Percentiles rank a stretch among this genome's conserved stretches.
These are phyloP conservation scores for Staphylotrichum longicolle DNA, from an alignment of 495 filamentous ascomycete genomes.

Conservation along the genomic window DNA sequence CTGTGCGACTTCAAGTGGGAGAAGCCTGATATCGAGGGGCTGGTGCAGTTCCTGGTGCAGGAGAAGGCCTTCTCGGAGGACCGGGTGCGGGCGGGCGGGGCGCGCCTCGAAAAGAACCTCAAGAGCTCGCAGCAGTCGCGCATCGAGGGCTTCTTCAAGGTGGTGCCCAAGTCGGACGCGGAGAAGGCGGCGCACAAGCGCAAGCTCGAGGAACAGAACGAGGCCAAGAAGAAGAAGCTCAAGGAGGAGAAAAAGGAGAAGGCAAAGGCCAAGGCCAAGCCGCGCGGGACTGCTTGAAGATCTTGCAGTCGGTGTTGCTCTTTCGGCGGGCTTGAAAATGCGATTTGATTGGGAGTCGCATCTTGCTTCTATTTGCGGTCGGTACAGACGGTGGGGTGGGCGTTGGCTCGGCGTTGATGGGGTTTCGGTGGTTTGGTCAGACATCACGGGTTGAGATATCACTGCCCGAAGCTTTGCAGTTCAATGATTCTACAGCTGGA, in stretches of 20 bases:
- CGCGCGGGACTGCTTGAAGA: conserved; percentile 47
- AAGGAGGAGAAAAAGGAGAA: conserved; percentile 93
- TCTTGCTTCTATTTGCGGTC: neutral
- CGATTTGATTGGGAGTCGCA: neutral
- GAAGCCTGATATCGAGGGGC: conserved; percentile 80
- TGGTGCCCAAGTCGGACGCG: conserved; percentile 79
- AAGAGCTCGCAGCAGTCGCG: conserved; percentile 87
- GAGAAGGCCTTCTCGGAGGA: conserved; percentile 98
- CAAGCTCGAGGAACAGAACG: conserved; percentile 86
- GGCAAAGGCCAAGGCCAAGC: conserved; percentile 81
- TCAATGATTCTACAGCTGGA: neutral
- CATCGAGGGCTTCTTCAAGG: conserved; percentile 97
- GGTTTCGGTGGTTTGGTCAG: neutral
- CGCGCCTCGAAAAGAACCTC: conserved; percentile 77
- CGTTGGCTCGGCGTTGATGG: conserved; percentile 17
- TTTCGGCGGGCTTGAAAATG: neutral
- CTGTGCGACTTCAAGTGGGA: conserved; percentile 98
- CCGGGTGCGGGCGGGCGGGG: conserved; percentile 73
- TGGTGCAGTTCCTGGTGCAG: conserved; percentile 81
- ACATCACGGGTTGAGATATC: neutral
- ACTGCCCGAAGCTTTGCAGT: neutral
- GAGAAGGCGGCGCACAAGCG: conserved; percentile 82
- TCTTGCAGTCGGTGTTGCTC: no score
- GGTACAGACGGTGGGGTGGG: neutral
- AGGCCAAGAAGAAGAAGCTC: conserved; percentile 87